These are phyloP conservation scores for Oxyria digyna DNA, from an alignment of 148 eudicot species.

Conservation along the genomic window DNA sequence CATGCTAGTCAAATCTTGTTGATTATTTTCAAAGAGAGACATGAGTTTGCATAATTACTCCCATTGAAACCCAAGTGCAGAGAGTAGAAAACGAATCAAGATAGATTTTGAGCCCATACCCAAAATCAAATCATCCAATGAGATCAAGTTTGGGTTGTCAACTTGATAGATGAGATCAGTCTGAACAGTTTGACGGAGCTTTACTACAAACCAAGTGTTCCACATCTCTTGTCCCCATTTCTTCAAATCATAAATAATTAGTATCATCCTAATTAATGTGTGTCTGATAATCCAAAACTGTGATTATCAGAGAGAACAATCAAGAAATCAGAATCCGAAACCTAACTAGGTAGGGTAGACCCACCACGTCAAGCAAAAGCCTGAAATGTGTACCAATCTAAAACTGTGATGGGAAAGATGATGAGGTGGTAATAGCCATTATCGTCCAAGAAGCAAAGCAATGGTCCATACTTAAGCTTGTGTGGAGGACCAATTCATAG, in stretches of 20 bases:
- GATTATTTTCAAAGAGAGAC: not conserved
- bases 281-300: not conserved
- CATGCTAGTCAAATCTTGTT: not conserved
- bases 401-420: not conserved
- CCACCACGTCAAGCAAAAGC: constrained; percentile 2
- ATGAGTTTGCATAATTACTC: not conserved
- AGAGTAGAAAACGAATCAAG: not conserved
- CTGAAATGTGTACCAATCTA: not conserved
- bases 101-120: not conserved
- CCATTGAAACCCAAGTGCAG: not conserved
- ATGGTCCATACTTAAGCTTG: not conserved
- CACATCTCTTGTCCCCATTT: no score
- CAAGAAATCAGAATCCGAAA: not conserved
- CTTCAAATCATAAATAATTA: no score
- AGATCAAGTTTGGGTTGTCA: not conserved
- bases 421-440: not conserved
- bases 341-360: not conserved
- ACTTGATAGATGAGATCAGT: not conserved
- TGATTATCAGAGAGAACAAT: not conserved
- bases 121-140: constrained; percentile 3
- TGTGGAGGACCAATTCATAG: not conserved
- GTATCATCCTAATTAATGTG: not conserved
- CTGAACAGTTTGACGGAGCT: not conserved
- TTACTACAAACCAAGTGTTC: no score
- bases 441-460: constrained; percentile 6